Evolutionary conservation across 495 filamentous ascomycete genomes (phyloP).

Genomic region (Hypomontagnella submonticulosa): DNA sequence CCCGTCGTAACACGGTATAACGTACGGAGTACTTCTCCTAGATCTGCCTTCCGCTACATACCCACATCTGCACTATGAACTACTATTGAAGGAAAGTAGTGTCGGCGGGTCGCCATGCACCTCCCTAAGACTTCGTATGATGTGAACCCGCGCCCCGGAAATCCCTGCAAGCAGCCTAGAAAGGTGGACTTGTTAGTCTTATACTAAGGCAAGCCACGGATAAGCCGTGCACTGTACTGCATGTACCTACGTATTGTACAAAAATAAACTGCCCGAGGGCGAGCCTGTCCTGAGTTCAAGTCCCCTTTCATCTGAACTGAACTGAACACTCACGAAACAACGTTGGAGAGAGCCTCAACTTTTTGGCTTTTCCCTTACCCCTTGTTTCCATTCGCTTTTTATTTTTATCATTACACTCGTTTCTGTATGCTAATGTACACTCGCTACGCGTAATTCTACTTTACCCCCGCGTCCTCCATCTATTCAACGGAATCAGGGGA

Average conservation of each 20-base stretch:
- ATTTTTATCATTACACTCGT: conserved; percentile 44
- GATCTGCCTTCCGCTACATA: conserved; percentile 22
- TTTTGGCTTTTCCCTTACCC: conserved; percentile 31
- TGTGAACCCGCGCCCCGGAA: conserved; percentile 37
- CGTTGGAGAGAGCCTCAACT: conserved; percentile 40
- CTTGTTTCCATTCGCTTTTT: conserved; percentile 42
- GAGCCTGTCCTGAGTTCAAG: conserved; percentile 22
- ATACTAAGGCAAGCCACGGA: conserved; percentile 7
- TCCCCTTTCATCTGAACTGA: conserved; percentile 40
- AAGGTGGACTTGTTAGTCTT: conserved; percentile 18
- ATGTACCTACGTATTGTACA: conserved; percentile 31
- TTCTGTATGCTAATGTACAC: conserved; percentile 44
- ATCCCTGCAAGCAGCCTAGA: conserved; percentile 32
- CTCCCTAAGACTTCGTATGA: conserved; percentile 42
- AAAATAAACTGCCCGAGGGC: conserved; percentile 44
- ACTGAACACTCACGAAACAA: conserved; percentile 19
- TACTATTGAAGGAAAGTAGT: not conserved
- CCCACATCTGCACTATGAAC: not conserved
- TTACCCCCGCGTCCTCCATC: not conserved
- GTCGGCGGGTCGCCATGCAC: conserved; percentile 35
- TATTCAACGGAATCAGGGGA: conserved; percentile 9
- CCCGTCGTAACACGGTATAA: conserved; percentile 7
- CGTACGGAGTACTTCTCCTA: conserved; percentile 32
- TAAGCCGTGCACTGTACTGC: conserved; percentile 35
- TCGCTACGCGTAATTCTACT: conserved; percentile 43